Evolutionary conservation across 192 early-diverging fungal species (phyloP), one percentile per base, ranked within the genome.

Genomic region (Umbelopsis sp.): DNA sequence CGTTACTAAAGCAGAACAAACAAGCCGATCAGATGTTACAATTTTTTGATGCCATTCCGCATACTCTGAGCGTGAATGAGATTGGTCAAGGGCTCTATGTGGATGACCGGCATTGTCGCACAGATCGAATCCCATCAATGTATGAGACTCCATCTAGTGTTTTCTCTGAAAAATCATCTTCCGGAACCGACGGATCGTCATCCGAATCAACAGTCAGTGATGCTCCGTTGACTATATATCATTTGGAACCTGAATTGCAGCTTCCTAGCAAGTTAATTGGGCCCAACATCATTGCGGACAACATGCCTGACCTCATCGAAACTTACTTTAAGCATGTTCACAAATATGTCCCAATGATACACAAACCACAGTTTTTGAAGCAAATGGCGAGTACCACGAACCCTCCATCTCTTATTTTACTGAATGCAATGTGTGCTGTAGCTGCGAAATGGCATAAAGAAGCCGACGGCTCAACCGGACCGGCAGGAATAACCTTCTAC

Each of bases 391-490:
- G 75, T 64, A 75, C 73, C 10, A 80, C 82, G 7, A 81, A 81
- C 66, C 82, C 78, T 2, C 85, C 87, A 16, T 84, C 87, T 4
- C 68, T 80, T 11, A 55, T 88, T 6, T 66, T 88, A 3, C 27
- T 88, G 49, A 87, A 86, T 73, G 75, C 82, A 27, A 73, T 88
- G 49, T 84, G 81, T 49, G 87, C 87, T 0, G 80, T 85, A 23
- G 80, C 85, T 6, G 80, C 84, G 20, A 35, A 77, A 10, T 88
- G 79, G 69, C 61, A 52, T 12, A 21, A 13, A 4, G 44, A 22
- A 5, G 8, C 64, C 2, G 23, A 64, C 6, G n/a, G 47, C 1
- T 23, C 20, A 33, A 21, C 16, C 6, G 71, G 47, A 1, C 71
- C 69, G 12, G 68, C 71, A 0, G 78, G 78, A 35, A 66, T 69